Conservation (phyloP, 257 asterid species). For the Jacaranda mimosifolia region DNA sequence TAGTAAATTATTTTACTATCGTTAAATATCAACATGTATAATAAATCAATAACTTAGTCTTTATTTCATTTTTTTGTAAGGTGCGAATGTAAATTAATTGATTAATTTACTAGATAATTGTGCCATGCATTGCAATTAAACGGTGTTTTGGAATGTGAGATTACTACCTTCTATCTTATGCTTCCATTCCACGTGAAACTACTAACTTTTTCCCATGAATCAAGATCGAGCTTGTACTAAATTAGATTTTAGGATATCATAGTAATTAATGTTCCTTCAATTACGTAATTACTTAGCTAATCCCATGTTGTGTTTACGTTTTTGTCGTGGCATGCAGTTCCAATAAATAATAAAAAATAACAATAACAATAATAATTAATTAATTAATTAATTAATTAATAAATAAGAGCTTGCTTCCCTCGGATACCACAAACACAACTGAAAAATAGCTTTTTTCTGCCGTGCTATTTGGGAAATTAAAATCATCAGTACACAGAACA, state of each 20-base stretch:
- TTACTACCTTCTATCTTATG: constrained; percentile 16
- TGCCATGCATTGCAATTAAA: constrained; percentile 28
- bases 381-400: no score
- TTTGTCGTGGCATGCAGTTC: constrained; percentile 12
- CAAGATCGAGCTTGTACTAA: constrained; percentile 32
- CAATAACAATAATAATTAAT: no score
- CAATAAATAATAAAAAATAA: no score
- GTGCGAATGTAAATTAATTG: neutral
- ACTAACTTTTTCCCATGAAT: constrained; percentile 23
- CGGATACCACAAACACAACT: constrained; percentile 1
- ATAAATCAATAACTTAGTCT: neutral
- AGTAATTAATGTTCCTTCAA: constrained; percentile 26
- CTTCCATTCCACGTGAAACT: constrained; percentile 44
- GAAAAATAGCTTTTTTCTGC: neutral
- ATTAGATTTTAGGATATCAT: neutral
- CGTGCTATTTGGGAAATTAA: neutral
- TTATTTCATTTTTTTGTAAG: neutral
- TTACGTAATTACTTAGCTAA: neutral
- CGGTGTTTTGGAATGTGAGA: constrained; percentile 38
- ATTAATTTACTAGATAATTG: constrained; percentile 23
- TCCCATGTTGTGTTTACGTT: neutral
- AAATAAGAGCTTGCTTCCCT: neutral
- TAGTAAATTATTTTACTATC: neutral
- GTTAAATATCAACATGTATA: neutral
- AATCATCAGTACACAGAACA: neutral